A percentile compares a stretch with the other conserved stretches of the same genome.
Evolutionary conservation across 257 asterid genomes (phyloP).

Genomic region (Linaria vulgaris): DNA sequence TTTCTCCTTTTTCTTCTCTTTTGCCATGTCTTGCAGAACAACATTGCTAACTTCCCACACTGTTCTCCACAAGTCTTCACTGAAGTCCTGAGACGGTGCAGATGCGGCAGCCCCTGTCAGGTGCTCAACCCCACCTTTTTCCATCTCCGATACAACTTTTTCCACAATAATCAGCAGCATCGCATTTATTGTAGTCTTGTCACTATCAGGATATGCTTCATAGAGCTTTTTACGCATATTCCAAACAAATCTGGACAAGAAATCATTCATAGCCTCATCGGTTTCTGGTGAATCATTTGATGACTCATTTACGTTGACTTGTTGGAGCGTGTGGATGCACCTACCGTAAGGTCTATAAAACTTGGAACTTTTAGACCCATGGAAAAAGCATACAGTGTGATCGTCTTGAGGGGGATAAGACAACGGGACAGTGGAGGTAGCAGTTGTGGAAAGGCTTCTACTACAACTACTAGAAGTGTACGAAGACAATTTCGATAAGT

Average conservation of each 20-base stretch:
- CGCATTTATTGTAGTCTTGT: conserved; percentile 59
- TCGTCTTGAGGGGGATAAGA: conserved; percentile 19
- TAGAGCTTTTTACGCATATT: conserved; percentile 72
- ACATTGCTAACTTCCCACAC: conserved; percentile 80
- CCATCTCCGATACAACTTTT: conserved; percentile 63
- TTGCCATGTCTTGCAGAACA: conserved; percentile 76
- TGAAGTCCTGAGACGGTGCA: conserved; percentile 50
- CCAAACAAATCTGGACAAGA: conserved; percentile 85
- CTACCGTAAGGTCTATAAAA: conserved; percentile 23
- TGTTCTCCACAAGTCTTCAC: conserved; percentile 82
- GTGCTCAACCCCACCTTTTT: conserved; percentile 59
- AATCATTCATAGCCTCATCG: conserved; percentile 61
- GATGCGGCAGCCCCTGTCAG: conserved; percentile 33
- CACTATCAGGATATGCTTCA: conserved; percentile 59
- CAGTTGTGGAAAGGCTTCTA: conserved; percentile 25
- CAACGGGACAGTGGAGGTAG: conserved; percentile 19
- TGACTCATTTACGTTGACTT: conserved; percentile 21
- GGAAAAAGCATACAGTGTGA: conserved; percentile 6
- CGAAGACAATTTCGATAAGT: conserved; percentile 37
- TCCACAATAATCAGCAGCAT: conserved; percentile 78
- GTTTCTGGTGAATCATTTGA: conserved; percentile 39
- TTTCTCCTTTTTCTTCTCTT: conserved; percentile 80
- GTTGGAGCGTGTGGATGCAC: conserved; percentile 40
- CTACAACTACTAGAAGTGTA: conserved; percentile 29
- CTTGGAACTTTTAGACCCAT: conserved; percentile 13